A percentile compares a stretch with the other conserved stretches of the same genome.
Evolutionary conservation across 2,329 filamentous ascomycete species (phyloP).

Genomic region (Coniochaeta hoffmannii): DNA sequence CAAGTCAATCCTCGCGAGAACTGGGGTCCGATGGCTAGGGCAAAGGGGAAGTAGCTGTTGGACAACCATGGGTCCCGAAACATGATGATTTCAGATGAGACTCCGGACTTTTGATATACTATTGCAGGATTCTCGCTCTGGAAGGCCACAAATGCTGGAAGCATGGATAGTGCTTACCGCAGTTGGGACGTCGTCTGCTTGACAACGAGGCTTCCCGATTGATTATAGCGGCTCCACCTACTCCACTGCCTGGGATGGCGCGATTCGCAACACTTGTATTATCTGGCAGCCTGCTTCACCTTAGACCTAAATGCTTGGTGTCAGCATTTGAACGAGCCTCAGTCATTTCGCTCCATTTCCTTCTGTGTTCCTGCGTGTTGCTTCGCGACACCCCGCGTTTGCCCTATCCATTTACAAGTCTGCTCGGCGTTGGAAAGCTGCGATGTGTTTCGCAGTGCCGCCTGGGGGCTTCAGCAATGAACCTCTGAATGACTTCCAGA

Average conservation of each 20-base stretch:
- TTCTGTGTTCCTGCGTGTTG: background rate
- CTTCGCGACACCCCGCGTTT: background rate
- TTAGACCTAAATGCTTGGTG: background rate
- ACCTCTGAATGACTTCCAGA: background rate
- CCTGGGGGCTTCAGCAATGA: background rate
- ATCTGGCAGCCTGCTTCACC: background rate
- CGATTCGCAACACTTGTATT: background rate
- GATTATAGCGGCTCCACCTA: background rate
- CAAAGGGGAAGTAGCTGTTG: conserved; percentile 32
- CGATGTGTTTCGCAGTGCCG: background rate
- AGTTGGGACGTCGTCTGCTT: background rate
- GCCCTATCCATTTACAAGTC: background rate
- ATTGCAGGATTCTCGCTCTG: background rate
- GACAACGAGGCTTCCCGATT: background rate
- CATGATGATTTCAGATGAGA: no score
- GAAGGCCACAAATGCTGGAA: background rate
- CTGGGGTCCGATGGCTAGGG: conserved; percentile 77
- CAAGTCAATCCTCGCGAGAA: conserved; percentile 86
- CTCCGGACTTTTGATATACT: conserved; percentile 10
- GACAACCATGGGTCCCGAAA: no score
- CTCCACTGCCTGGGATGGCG: background rate
- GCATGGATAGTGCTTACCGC: background rate
- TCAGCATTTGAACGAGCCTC: background rate
- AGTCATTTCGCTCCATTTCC: background rate
- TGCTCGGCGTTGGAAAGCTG: background rate